Conservation (phyloP, 1,139 yeast genomes). For the Geotrichum armillariae region DNA sequence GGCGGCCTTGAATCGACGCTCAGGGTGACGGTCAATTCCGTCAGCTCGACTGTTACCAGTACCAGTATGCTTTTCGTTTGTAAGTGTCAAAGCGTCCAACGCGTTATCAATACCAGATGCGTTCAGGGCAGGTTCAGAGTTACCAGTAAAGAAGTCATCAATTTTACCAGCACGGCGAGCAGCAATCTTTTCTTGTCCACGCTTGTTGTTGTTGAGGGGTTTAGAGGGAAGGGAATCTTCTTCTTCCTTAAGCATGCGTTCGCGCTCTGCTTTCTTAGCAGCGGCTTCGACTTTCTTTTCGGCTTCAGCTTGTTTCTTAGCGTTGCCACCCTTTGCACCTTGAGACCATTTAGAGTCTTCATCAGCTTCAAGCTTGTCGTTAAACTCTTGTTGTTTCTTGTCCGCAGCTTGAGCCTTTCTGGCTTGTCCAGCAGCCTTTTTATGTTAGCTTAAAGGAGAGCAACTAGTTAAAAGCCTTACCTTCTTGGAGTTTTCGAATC, state of each 20-base stretch:
- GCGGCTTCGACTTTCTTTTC: conserved; percentile 44
- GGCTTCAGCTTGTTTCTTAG: conserved; percentile 60
- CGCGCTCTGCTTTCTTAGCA: conserved; percentile 46
- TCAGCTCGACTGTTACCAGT: conserved; percentile 51
- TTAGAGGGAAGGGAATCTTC: conserved; percentile 63
- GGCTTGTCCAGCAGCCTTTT: conserved; percentile 64
- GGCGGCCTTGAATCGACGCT: conserved; percentile 85
- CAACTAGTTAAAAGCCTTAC: conserved; percentile 21
- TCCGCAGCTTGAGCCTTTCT: conserved; percentile 67
- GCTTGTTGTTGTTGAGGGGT: conserved; percentile 52
- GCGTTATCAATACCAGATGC: conserved; percentile 81
- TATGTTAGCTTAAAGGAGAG: neutral
- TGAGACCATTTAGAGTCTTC: conserved; percentile 71
- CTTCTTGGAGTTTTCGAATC: conserved; percentile 60
- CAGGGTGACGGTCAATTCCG: conserved; percentile 84
- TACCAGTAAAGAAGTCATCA: conserved; percentile 45
- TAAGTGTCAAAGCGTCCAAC: conserved; percentile 68
- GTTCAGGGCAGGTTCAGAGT: conserved; percentile 48
- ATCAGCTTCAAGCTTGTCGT: conserved; percentile 48
- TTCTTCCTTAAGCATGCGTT: conserved; percentile 56
- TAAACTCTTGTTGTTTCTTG: conserved; percentile 58
- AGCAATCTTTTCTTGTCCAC: conserved; percentile 74
- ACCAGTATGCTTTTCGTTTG: conserved; percentile 26
- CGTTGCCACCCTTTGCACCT: conserved; percentile 69
- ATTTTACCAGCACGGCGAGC: conserved; percentile 62